Base-by-base conservation (phyloP, 2,329 filamentous ascomycete genomes). In the Colletotrichum truncatum region DNA sequence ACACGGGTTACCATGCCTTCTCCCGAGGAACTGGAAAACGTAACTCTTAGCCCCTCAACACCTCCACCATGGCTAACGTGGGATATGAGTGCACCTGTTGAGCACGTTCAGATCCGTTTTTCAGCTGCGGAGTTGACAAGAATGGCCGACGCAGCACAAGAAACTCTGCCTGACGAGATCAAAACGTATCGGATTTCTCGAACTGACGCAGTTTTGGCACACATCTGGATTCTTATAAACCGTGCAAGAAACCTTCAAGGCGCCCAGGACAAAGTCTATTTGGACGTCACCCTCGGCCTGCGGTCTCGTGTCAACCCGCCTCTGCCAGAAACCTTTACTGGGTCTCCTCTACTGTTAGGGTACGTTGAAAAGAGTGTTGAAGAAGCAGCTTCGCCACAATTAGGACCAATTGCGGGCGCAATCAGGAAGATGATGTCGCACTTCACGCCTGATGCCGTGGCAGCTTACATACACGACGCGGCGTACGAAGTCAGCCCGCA, bases 161-260 rank as follows among this genome's bases (percentile, higher is more conserved):
- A 10, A 25, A 66, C 30, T 69, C 62, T 41, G 61, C 66, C 14
- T 36, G 28, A 38, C 16, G 43, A 59, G 6, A 18, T 25, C 52
- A 39, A 30, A 12, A 26, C 59, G 10, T 46, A 64, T 4, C 49
- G 64, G 14, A 70, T 82, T 14, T 83, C 80, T 6, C 77, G 80
- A 34, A 79, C 81, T 11, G 83, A 85, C 46, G 78, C 80, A 0
- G 67, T 82, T 1, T 69, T 85, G 4, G 82, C 82, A 1, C 81
- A 85, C 61, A 63, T 84, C 14, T 85, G 81, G 81, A 73, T 75
- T 2, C 69, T 75, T 0, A 78, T 85, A 59, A 81, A 78, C 59
- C 77, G 76, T 6, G 80, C 83, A 1, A 76, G 82, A 2, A 67
- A 68, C 5, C 70, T 72, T 1, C 61, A 70, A 4, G 46, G 70